Base-by-base conservation (phyloP, 2,329 filamentous ascomycete genomes). In the Clonostachys byssicola region DNA sequence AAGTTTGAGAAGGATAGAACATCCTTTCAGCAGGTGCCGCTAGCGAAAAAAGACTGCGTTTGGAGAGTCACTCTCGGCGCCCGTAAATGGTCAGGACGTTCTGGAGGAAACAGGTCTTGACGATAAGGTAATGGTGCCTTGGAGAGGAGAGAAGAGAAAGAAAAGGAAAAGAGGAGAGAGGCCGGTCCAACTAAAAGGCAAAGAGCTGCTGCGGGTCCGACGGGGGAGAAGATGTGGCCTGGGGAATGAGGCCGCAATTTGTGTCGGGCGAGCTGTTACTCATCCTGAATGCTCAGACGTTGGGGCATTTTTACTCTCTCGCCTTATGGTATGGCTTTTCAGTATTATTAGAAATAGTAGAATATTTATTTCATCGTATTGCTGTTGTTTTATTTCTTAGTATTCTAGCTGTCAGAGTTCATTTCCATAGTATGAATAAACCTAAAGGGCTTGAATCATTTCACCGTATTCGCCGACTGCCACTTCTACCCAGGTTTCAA, bases 11-110 rank as follows among this genome's bases (percentile, higher is more conserved):
- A 72, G 66, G 64, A 53, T 30, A 30, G 23, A 30, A 30, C 23
- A 30, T 30, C 23, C 23, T 30, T 54, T 63, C 56, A 56, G 81
- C 88, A 91, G 89, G 88, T 86, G 86, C 88, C 83, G 91, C 88
- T 96, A 96, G 92, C 92, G 92, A 91, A 95, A 49, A 91, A 89
- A 88, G 87, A 86, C 87, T 89, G 87, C 85, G 72, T 52, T 64
- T 66, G 63, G 58, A 34, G 47, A 62, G 71, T 88, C 74, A 66
- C 65, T 96, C 88, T 96, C 67, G 89, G 89, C 92, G 94, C 83
- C 74, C 71, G 71, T 83, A 70, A 94, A 96, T 96, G 92, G 84
- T 92, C 90, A 89, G 80, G 80, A 86, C 83, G 80, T 84, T 80
- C 78, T 87, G 79, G 82, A 74, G 65, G 73, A 76, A 70, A 75